Evolutionary conservation across 2,329 filamentous ascomycete genomes (phyloP), one percentile per base, ranked within the genome.

Genomic region (Phialophora verrucosa): DNA sequence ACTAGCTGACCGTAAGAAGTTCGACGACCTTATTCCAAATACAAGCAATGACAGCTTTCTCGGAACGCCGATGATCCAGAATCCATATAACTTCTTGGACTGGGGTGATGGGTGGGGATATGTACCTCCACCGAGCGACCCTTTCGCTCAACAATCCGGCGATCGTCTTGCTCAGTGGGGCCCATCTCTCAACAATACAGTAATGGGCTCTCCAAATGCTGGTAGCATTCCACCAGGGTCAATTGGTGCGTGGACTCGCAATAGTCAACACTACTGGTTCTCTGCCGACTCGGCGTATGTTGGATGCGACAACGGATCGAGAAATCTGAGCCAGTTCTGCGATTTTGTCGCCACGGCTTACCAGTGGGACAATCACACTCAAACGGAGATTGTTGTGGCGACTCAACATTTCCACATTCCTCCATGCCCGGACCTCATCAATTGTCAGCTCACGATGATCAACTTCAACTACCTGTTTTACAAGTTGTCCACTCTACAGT

Each of bases 101-200:
- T 85, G 83, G 74, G 81, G 81, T 50, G 78, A 81, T 63, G 83
- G 83, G 25, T 85, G 80, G 73, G 78, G 80, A 3, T 83, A 84
- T 70, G 78, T 81, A 35, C 80, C 81, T 3, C 78, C 79, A 47
- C 78, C 79, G 49, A 77, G 74, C 63, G 77, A 80, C 65, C 81
- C 81, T 8, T 84, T 80, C 67, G 72, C 75, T 12, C 78, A 83
- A 2, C 67, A 70, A 32, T 57, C 66, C 29, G 68, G 70, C 11
- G 50, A 61, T 49, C 70, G 61, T 11, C 66, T 74, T 7, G 69
- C 65, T 56, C 73, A 77, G 1, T 84, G 82, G 12, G 74, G 78
- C 17, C 82, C 82, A 1, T 64, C 59, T 2, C 79, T 81, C 59
- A 73, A 84, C 2, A 84, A 81, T 73, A 72, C 83, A 42, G 79